Evolutionary conservation across 202 grass and related monocot genomes (phyloP), one percentile per base, ranked within the genome.

Genomic region (Tripidium arundinaceum): DNA sequence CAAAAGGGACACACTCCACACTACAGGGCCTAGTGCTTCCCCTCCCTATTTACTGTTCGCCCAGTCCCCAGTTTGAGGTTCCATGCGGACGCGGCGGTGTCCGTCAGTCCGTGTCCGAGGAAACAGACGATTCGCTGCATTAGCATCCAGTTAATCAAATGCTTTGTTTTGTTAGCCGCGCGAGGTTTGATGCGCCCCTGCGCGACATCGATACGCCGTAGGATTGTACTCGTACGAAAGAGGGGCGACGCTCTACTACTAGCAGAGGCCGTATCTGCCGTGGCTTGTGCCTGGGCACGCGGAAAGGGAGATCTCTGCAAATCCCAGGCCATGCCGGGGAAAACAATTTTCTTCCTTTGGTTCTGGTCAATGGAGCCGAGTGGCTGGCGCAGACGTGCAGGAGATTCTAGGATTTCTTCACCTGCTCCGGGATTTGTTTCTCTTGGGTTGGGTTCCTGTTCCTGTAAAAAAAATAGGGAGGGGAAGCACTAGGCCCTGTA

Each of bases 281-380:
- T 68, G 72, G 7, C 13, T 28, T 65, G 8, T 2, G 11, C 43
- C 4, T 15, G 11, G 7, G 16, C 6, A 6, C n/a, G 68, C 43
- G 25, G 10, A 64, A 70, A 76, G 60, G 63, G n/a, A 12, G 81
- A 84, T 88, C 77, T 45, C 16, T 59, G 77, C 72, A 57, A 74
- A 86, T 89, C 79, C 79, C 19, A 68, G 79, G 52, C 83, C 87
- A 83, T 83, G 66, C 87, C 68, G 60, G 79, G 60, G 40, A 11
- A 33, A 81, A 82, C 11, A 45, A 28, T 21, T 78, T 60, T 19
- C 11, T 6, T 15, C 0, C 4, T 28, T 33, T 27, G 45, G 37
- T 19, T n/a, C 22, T 13, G 68, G 62, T 60, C 60, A 78, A 64
- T 29, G 16, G 50, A 54, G 75, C 40, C 19, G 69, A 68, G 33